Percentiles rank a stretch among this genome's conserved stretches.
phyloP scores from a whole-genome alignment of 2,329 filamentous ascomycete genomes.

The Blumeria graminis region DNA sequence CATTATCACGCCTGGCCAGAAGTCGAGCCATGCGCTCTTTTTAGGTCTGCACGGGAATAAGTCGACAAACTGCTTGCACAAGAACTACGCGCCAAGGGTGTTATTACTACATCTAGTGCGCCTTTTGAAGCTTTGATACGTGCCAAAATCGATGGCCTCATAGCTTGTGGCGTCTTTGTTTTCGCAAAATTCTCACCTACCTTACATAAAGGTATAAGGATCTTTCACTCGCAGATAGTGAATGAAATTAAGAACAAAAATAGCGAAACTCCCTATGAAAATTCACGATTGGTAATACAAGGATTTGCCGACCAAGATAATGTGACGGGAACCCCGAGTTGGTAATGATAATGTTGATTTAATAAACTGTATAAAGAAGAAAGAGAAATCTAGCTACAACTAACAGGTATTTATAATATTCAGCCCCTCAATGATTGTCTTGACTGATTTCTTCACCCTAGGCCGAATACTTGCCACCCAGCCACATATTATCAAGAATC shows the following conservation, averaged over 20 bases:
- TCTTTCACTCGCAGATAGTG: neutral
- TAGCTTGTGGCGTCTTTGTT: neutral
- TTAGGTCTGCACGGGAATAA: neutral
- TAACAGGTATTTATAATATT: too few species aligned
- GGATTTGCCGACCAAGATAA: neutral
- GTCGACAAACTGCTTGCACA: too few species aligned
- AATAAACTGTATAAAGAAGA: too few species aligned
- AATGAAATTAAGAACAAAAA: neutral
- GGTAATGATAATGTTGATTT: neutral
- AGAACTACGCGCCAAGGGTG: neutral
- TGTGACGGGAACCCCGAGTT: neutral
- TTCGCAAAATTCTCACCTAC: neutral
- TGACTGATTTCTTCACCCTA: too few species aligned
- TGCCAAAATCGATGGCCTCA: neutral
- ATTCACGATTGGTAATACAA: neutral
- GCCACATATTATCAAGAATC: too few species aligned
- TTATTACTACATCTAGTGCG: neutral
- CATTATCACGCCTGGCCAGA: neutral
- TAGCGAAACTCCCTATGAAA: neutral
- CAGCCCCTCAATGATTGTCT: too few species aligned
- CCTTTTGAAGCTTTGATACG: neutral
- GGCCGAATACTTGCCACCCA: too few species aligned
- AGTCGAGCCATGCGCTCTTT: neutral
- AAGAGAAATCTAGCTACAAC: too few species aligned
- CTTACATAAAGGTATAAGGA: neutral